These are phyloP conservation scores for Fagopyrum tataricum DNA, from an alignment of 148 eudicot species.

Conservation along the genomic window DNA sequence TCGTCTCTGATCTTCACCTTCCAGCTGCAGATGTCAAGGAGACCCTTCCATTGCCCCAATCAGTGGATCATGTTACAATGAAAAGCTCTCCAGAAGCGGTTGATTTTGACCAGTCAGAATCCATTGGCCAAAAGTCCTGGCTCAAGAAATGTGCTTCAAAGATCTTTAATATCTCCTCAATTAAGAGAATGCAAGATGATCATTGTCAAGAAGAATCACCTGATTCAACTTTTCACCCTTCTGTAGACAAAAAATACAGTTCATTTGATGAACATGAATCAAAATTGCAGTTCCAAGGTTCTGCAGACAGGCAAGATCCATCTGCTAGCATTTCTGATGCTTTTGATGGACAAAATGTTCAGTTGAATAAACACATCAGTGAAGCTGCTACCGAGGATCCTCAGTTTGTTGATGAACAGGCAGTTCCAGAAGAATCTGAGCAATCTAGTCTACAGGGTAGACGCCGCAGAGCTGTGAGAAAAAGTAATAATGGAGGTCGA, in stretches of 20 bases:
- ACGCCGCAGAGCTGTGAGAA: constrained; percentile 26
- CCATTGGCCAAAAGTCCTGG: constrained; percentile 49
- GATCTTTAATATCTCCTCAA: constrained; percentile 51
- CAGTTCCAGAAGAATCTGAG: constrained; percentile 49
- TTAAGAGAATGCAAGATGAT: constrained; percentile 21
- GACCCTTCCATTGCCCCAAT: constrained; percentile 22
- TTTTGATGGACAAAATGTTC: constrained; percentile 15
- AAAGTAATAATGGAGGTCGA: constrained; percentile 30
- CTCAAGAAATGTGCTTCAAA: constrained; percentile 59
- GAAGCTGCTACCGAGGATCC: constrained; percentile 20
- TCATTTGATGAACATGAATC: constrained; percentile 14
- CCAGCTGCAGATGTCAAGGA: constrained; percentile 27
- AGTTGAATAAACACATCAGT: constrained; percentile 13
- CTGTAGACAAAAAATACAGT: constrained; percentile 24
- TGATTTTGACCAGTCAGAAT: constrained; percentile 27
- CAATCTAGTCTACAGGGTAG: constrained; percentile 40
- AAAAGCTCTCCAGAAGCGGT: constrained; percentile 15
- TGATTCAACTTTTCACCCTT: constrained; percentile 18
- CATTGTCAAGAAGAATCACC: constrained; percentile 25
- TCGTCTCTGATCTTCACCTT: constrained; percentile 37
- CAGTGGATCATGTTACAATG: constrained; percentile 24
- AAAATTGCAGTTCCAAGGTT: constrained; percentile 13
- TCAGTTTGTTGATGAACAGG: constrained; percentile 27
- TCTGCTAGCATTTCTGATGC: constrained; percentile 17
- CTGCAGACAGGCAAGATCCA: constrained; percentile 15